Conservation (phyloP, 257 asterid species). For the Capsicum baccatum region DNA sequence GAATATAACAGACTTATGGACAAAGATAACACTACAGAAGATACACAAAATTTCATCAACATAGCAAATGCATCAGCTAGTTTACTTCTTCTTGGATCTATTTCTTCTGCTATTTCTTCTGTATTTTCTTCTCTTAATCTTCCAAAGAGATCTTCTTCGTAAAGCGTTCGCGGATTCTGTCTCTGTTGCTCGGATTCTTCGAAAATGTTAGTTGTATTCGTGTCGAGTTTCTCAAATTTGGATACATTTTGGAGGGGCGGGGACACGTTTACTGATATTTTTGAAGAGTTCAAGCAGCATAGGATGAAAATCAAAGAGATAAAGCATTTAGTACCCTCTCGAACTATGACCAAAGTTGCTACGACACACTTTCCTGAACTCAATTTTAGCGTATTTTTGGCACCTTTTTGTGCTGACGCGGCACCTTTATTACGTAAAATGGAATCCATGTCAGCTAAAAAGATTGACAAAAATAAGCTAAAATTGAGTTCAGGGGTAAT, state of each 20-base stretch:
- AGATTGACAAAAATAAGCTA: no score
- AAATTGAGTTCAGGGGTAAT: no score
- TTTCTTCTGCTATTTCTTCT: conserved; percentile 12
- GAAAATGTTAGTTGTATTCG: background rate
- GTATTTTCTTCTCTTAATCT: conserved; percentile 13
- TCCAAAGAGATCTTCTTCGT: background rate
- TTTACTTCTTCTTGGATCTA: conserved; percentile 8
- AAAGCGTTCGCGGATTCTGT: background rate
- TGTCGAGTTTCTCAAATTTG: background rate
- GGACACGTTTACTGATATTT: background rate
- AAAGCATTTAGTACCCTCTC: no score
- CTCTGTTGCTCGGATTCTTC: background rate
- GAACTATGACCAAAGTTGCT: no score
- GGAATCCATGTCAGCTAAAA: no score
- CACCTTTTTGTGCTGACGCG: no score
- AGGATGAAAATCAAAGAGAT: no score
- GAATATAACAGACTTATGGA: background rate
- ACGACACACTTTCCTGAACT: no score
- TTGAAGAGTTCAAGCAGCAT: background rate
- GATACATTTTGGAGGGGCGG: fast-evolving
- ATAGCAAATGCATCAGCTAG: conserved; percentile 25
- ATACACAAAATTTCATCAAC: conserved; percentile 4
- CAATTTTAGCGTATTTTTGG: no score
- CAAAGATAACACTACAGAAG: background rate
- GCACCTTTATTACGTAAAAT: no score